A percentile compares a stretch with the other conserved stretches of the same genome.
Conservation (phyloP, 2,329 filamentous ascomycete species). For the Coniochaeta ligniaria region DNA sequence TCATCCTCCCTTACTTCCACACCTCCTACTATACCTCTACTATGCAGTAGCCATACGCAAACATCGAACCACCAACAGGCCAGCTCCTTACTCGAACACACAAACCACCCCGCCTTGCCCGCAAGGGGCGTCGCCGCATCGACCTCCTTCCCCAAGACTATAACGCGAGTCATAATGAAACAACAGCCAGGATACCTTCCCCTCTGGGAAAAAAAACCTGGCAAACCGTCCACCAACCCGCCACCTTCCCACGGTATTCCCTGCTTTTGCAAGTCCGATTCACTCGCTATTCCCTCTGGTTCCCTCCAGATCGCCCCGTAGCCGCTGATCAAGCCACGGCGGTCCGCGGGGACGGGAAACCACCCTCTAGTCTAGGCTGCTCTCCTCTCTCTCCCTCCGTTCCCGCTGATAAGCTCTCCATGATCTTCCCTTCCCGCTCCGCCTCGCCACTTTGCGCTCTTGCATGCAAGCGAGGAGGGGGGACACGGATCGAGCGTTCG, state of each 20-base stretch:
- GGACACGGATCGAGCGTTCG: background rate
- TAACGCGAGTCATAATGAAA: background rate
- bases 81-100: background rate
- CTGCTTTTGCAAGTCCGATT: background rate
- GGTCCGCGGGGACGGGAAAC: too few relatives aligned
- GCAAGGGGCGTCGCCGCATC: background rate
- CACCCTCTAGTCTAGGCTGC: too few relatives aligned
- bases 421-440: background rate
- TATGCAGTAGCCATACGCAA: background rate
- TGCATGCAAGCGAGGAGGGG: background rate
- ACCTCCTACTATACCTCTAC: too few relatives aligned
- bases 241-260: background rate
- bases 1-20: background rate
- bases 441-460: background rate
- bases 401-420: background rate
- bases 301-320: background rate
- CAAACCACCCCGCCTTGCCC: background rate
- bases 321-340: too few relatives aligned
- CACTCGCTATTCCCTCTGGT: background rate
- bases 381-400: background rate
- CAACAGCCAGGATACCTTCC: background rate
- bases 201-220: background rate
- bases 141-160: background rate
- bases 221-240: background rate
- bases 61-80: background rate